Percentiles rank a stretch among this genome's conserved stretches.
Evolutionary conservation across 2,329 filamentous ascomycete genomes (phyloP).

Genomic region (Helminthosporium solani): DNA sequence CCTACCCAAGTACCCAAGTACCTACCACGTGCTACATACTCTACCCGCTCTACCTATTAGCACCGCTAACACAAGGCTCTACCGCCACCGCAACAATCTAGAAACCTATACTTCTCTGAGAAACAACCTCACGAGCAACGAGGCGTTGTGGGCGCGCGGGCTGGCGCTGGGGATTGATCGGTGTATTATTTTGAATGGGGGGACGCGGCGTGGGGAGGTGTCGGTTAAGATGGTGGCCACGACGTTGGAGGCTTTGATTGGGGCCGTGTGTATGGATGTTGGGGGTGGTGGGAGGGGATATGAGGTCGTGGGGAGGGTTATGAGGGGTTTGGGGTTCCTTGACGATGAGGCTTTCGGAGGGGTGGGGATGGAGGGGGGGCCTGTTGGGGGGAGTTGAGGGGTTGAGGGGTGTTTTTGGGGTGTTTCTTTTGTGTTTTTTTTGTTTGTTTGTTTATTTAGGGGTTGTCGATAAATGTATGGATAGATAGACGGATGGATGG

Average conservation of each 20-base stretch:
- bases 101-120: background rate
- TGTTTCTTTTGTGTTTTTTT: too few species aligned
- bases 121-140: background rate
- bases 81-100: too few species aligned
- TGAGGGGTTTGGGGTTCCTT: background rate
- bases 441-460: too few species aligned
- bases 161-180: background rate
- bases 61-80: too few species aligned
- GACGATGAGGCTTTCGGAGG: background rate
- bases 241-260: slow-evolving; percentile 4
- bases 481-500: too few species aligned
- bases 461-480: too few species aligned
- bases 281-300: background rate
- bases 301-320: background rate
- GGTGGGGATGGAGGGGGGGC: too few species aligned
- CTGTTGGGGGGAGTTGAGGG: too few species aligned
- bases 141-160: background rate
- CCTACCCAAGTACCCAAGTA: too few species aligned
- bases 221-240: background rate
- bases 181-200: background rate
- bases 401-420: too few species aligned
- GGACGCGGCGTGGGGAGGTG: background rate
- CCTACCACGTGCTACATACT: background rate
- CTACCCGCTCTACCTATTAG: too few species aligned
- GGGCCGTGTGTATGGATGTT: slow-evolving; percentile 1